Base-by-base conservation (phyloP, 2,329 filamentous ascomycete genomes). In the Aspergillus sp. region DNA sequence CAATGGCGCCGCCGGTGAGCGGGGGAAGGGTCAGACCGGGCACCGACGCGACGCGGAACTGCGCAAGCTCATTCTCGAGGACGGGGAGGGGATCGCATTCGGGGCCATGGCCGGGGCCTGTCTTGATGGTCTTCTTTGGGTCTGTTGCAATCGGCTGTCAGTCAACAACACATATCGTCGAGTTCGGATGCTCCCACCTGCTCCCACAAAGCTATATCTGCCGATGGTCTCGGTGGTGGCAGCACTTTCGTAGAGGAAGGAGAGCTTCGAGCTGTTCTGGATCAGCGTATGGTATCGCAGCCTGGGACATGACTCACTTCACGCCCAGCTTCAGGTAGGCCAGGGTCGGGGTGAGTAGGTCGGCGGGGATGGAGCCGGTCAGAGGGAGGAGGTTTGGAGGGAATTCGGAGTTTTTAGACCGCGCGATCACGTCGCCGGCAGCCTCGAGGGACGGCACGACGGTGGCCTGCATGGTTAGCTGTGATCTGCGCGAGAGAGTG, bases 231-330 rank as follows among this genome's bases (percentile, higher is more conserved):
- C 89, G 16, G 86, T 89, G 11, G 76, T 81, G 14, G 88, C 86
- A 15, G 89, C 91, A 51, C 86, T 94, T 64, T 98, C 91, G 60
- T 94, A 93, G 29, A 98, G 75, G 58, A 95, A 96, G 3, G 89
- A 95, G 51, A 85, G 78, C 46, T 84, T 79, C 30, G 82, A 83
- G 45, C 60, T 64, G 22, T 24, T 42, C 24, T 24, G 16, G 26
- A 10, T 24, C 24, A 35, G 17, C 16, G n/a, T n/a, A n/a, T n/a
- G n/a, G n/a, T n/a, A n/a, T n/a, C 24, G 27, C 15, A 27, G 29
- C 17, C n/a, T 26, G 6, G 24, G 26, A 27, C 16, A 26, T 25
- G 46, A 70, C 70, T 65, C 63, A 82, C 70, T 81, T 78, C 41
- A 78, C 73, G 22, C 84, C 80, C 47, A 95, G 72, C 64, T 95